Conservation (phyloP, 257 asterid species). For the Nicotiana sylvestris region DNA sequence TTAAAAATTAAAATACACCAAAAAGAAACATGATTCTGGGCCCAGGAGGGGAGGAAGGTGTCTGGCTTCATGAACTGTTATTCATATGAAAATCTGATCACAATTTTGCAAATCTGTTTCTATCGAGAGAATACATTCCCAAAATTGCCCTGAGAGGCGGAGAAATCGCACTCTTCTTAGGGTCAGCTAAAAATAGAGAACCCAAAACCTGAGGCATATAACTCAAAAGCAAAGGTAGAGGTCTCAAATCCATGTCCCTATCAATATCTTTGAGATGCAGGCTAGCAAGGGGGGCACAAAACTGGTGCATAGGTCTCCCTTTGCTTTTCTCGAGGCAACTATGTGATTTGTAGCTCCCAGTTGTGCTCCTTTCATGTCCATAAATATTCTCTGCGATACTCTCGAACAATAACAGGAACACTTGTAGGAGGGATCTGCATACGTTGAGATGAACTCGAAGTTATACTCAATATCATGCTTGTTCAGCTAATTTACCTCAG, state of each 20-base stretch:
- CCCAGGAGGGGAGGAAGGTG: background rate
- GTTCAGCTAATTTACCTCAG: background rate
- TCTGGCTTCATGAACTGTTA: background rate
- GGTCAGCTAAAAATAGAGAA: slow-evolving; percentile 33
- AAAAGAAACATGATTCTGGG: background rate
- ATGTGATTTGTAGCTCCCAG: background rate
- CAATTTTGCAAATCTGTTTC: background rate
- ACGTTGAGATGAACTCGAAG: slow-evolving; percentile 14
- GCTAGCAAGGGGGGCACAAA: background rate
- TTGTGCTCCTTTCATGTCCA: slow-evolving; percentile 37
- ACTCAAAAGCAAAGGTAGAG: slow-evolving; percentile 7
- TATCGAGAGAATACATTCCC: slow-evolving; percentile 17
- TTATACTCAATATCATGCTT: background rate
- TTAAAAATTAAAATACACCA: background rate
- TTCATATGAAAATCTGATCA: background rate
- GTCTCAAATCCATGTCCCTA: background rate
- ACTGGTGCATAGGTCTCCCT: background rate
- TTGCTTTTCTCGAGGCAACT: background rate
- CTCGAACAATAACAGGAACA: slow-evolving; percentile 81
- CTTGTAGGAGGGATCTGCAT: slow-evolving; percentile 83
- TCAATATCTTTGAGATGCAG: background rate
- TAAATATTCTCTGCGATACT: slow-evolving; percentile 60
- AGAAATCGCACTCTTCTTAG: slow-evolving; percentile 63
- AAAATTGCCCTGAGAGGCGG: slow-evolving; percentile 75
- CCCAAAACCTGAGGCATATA: slow-evolving; percentile 14